Conservation (phyloP, 1,284 basidiomycete genomes). For the Moesziomyces sp. region DNA sequence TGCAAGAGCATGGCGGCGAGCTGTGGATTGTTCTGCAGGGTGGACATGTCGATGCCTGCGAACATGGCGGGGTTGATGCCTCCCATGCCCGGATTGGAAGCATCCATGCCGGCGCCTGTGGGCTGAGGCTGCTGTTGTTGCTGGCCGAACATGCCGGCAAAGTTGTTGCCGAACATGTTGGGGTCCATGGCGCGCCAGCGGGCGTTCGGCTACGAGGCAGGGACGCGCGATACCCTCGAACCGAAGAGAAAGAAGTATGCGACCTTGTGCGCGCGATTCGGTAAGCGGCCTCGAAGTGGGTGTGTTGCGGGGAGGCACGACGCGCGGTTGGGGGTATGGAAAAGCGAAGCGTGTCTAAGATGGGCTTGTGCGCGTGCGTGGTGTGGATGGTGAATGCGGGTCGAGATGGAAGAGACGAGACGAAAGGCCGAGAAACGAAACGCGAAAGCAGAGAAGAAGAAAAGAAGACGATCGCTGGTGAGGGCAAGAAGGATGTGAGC, state of each 20-base stretch:
- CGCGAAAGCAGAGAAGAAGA: not conserved
- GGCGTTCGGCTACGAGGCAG: not conserved
- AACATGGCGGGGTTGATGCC: constrained; percentile 52
- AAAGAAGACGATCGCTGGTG: constrained; percentile 1
- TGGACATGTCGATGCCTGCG: constrained; percentile 37
- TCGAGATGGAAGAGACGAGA: constrained; percentile 2
- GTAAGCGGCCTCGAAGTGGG: not conserved
- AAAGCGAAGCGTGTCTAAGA: constrained; percentile 1
- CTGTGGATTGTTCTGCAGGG: constrained; percentile 45
- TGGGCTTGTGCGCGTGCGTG: constrained; percentile 1
- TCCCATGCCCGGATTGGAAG: constrained; percentile 24
- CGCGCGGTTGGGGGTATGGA: not conserved
- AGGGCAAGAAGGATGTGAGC: not conserved
- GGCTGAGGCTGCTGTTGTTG: constrained; percentile 39
- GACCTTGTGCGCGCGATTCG: not conserved
- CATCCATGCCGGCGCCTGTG: constrained; percentile 27
- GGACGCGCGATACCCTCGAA: no score
- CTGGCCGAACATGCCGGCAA: constrained; percentile 49
- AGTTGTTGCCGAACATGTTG: constrained; percentile 51
- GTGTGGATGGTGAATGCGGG: constrained; percentile 2
- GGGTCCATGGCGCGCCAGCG: constrained; percentile 45
- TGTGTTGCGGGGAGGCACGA: no score
- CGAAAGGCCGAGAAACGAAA: constrained; percentile 1
- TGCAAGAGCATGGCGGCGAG: constrained; percentile 34
- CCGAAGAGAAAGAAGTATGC: no score